phyloP scores from a whole-genome alignment of 2,329 filamentous ascomycete genomes.

The Graphiopsis chlorocephala region DNA sequence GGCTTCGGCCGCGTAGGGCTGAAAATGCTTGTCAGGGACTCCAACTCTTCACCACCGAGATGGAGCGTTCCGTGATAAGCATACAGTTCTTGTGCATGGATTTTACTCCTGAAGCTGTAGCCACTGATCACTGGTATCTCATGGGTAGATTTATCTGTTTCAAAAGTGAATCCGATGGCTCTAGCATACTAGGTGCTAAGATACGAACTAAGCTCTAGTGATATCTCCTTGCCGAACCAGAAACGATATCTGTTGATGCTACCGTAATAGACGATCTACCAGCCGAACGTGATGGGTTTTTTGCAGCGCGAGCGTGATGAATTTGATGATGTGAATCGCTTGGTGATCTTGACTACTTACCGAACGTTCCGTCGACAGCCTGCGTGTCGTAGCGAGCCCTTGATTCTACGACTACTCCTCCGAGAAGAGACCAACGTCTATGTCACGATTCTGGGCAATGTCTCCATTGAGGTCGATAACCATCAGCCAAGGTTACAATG shows the following conservation, averaged over 20 bases:
- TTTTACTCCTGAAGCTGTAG: background rate
- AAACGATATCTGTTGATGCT: background rate
- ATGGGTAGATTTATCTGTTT: background rate
- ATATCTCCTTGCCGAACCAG: background rate
- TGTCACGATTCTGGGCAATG: no score
- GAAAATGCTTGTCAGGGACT: slow-evolving; percentile 1
- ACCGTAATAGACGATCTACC: background rate
- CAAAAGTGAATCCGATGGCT: background rate
- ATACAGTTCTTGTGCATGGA: background rate
- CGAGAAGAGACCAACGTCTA: background rate
- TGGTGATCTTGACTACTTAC: background rate
- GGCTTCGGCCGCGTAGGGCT: background rate
- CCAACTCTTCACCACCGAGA: background rate
- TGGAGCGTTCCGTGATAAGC: background rate
- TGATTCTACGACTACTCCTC: background rate
- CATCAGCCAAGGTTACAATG: background rate
- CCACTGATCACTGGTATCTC: background rate
- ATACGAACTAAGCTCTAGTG: background rate
- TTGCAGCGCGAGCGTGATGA: background rate
- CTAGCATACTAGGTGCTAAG: background rate
- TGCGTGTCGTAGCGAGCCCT: background rate
- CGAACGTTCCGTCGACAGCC: background rate
- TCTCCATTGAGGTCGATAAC: background rate
- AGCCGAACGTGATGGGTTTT: no score
- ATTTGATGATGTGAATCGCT: background rate